Base-by-base conservation (phyloP, 2,329 filamentous ascomycete species). In the Fusarium redolens region DNA sequence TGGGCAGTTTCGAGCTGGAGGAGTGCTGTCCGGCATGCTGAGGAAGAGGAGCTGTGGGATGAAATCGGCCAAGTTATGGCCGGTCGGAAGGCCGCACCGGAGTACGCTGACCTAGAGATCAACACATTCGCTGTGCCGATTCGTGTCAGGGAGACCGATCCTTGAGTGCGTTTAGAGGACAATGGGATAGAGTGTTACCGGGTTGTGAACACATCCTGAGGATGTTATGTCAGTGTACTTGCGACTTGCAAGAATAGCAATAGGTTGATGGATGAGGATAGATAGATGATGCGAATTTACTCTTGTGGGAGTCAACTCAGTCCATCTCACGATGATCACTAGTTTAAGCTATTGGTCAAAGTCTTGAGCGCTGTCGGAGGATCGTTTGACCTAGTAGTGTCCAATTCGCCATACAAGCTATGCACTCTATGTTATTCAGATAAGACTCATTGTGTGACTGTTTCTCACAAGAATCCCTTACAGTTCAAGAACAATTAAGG, bases 51-150 rank as follows among this genome's bases (percentile, higher is more conserved):
- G 25, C 11, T 5, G 5, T 4, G 0, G 0, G 43, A 50, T n/a
- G 56, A 31, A 31, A 43, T 63, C 6, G 17, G 22, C 5, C 15
- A 5, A 14, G 28, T 37, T 2, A 14, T 50, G 22, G 10, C 5
- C 0, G 12, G 4, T 10, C 2, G 10, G 2, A 54, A 41, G n/a
- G 3, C 4, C 1, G 17, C 28, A 0, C 17, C 18, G 17, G n/a
- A 54, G 0, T 18, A 30, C 2, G 51, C 51, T 13, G n/a, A 20
- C 35, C 25, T 5, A 3, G n/a, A 5, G 8, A 38, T 33, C 25
- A 41, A 54, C 12, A 28, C 7, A 0, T 60, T 54, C 7, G 25
- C 51, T 30, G 51, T 54, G 25, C 14, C 35, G 0, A 28, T 54
- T n/a, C 25, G 18, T 15, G 22, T 52, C 8, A 25, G 1, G 28